phyloP scores from a whole-genome alignment of 2,329 filamentous ascomycete species.

The Alternaria ethzedia region DNA sequence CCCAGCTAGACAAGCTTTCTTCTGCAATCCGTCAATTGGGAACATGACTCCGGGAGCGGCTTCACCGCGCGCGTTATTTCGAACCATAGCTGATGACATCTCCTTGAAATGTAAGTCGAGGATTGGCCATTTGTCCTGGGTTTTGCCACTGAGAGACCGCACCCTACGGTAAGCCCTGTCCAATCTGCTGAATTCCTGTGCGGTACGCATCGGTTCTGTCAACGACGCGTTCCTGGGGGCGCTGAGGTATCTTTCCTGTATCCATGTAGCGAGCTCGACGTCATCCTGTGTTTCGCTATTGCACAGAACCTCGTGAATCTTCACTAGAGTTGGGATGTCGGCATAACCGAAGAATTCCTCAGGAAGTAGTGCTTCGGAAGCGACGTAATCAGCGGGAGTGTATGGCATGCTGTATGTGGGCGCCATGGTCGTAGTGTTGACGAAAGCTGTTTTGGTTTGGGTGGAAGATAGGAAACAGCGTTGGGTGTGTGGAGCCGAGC shows the following conservation, averaged over 20 bases:
- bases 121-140: slow-evolving; percentile 44
- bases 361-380: slow-evolving; percentile 15
- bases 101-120: slow-evolving; percentile 31
- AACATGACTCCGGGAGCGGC: slow-evolving; percentile 15
- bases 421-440: slow-evolving; percentile 11
- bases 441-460: neutral
- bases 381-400: slow-evolving; percentile 1
- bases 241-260: slow-evolving; percentile 30
- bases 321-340: slow-evolving; percentile 27
- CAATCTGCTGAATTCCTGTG: slow-evolving; percentile 30
- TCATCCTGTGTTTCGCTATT: slow-evolving; percentile 31
- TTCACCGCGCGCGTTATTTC: slow-evolving; percentile 25
- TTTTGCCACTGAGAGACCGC: slow-evolving; percentile 34
- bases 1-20: neutral
- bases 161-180: slow-evolving; percentile 39
- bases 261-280: slow-evolving; percentile 26
- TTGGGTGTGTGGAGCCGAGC: neutral
- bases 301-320: slow-evolving; percentile 28
- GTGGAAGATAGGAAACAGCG: neutral
- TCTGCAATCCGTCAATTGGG: slow-evolving; percentile 1
- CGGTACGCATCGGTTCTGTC: slow-evolving; percentile 21
- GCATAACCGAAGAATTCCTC: slow-evolving; percentile 29
- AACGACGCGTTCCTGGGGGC: slow-evolving; percentile 10
- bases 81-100: slow-evolving; percentile 26
- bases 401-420: neutral